Percentiles rank a stretch among this genome's conserved stretches.
Conservation (phyloP, 805 yeast species). For the Candida endomychidarum region DNA sequence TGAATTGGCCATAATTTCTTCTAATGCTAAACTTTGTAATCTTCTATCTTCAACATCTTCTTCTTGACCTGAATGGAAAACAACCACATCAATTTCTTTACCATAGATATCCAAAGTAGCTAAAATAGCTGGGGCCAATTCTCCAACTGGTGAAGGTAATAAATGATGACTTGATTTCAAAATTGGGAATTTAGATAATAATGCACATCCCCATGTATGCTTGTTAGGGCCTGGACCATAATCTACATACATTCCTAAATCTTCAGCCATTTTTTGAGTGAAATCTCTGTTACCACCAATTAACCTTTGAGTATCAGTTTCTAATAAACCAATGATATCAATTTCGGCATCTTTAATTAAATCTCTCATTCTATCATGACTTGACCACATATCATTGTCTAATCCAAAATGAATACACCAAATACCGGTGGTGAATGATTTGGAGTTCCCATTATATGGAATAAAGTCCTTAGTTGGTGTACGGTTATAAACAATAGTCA, state of each 20-base stretch:
- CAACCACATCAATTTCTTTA: constrained; percentile 83
- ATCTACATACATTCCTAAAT: constrained; percentile 91
- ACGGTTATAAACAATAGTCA: constrained; percentile 57
- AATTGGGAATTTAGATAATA: constrained; percentile 92
- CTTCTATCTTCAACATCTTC: constrained; percentile 94
- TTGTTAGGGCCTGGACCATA: constrained; percentile 98
- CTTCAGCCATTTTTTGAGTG: constrained; percentile 88
- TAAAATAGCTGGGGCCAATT: constrained; percentile 95
- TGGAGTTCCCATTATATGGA: constrained; percentile 47
- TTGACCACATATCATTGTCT: constrained; percentile 98
- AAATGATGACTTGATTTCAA: constrained; percentile 86
- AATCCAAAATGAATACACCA: constrained; percentile 98
- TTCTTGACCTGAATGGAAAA: constrained; percentile 97
- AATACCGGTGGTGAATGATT: constrained; percentile 87
- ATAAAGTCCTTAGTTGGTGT: constrained; percentile 32
- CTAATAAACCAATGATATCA: constrained; percentile 88
- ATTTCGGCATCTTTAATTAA: constrained; percentile 82
- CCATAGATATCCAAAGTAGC: constrained; percentile 94
- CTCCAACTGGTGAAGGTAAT: constrained; percentile 96
- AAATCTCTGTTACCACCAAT: constrained; percentile 95
- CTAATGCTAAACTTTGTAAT: constrained; percentile 74
- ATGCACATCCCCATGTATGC: constrained; percentile 97
- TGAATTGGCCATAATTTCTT: constrained; percentile 78
- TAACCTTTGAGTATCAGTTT: constrained; percentile 89
- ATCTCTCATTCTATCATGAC: constrained; percentile 85